These are phyloP conservation scores for Trichoderma endophyticum DNA, from an alignment of 2,329 filamentous ascomycete genomes.

Conservation along the genomic window DNA sequence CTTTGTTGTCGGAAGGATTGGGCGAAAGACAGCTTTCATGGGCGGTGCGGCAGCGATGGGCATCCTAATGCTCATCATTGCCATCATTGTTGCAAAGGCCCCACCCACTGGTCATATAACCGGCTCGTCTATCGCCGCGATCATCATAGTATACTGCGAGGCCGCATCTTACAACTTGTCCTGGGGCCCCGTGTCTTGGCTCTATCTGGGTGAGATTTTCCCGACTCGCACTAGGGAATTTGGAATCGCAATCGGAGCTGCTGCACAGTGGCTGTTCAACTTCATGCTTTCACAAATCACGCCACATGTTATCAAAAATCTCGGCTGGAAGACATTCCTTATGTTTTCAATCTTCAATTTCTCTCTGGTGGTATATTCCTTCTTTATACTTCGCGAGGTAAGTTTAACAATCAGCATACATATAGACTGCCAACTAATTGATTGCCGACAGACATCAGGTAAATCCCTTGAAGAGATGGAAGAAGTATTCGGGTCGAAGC, in stretches of 20 bases:
- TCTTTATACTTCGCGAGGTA: too few species aligned
- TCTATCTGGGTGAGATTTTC: constrained; percentile 50
- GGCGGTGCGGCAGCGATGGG: constrained; percentile 36
- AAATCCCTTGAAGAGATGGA: too few species aligned
- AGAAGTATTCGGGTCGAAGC: too few species aligned
- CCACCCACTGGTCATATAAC: constrained; percentile 27
- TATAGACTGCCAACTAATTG: too few species aligned
- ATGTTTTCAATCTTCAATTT: constrained; percentile 35
- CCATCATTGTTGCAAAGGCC: constrained; percentile 30
- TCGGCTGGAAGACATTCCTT: constrained; percentile 47
- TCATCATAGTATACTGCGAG: background rate
- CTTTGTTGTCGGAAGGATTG: constrained; percentile 46
- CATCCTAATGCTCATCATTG: constrained; percentile 41
- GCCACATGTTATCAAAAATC: constrained; percentile 44
- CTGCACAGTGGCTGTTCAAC: constrained; percentile 51
- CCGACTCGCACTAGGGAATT: constrained; percentile 48
- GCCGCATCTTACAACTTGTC: constrained; percentile 33
- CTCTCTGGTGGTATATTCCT: too few species aligned
- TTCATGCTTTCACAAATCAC: constrained; percentile 48
- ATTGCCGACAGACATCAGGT: too few species aligned
- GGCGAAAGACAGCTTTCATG: constrained; percentile 47
- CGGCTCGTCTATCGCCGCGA: background rate
- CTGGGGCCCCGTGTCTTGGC: constrained; percentile 52
- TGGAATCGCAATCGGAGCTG: constrained; percentile 46
- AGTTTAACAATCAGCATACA: too few species aligned